Conservation (phyloP, 148 eudicot genomes). For the Cornus kousa region DNA sequence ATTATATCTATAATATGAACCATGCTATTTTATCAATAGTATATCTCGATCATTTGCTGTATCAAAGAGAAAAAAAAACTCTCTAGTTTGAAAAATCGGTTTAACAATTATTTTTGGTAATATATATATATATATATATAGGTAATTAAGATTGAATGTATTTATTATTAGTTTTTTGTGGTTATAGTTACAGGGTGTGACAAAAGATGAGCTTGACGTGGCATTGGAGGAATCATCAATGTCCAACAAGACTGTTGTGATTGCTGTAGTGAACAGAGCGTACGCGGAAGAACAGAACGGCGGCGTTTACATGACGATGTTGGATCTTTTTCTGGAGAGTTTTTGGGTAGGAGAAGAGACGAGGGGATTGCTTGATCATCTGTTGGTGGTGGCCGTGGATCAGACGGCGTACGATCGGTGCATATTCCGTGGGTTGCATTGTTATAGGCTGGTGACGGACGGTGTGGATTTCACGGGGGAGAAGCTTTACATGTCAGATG, state of each 20-base stretch:
- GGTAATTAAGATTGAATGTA: too few species aligned
- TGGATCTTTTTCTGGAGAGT: slow-evolving; percentile 71
- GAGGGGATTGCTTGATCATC: slow-evolving; percentile 39
- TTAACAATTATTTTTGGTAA: too few species aligned
- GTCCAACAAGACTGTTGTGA: slow-evolving; percentile 58
- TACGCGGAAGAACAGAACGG: slow-evolving; percentile 31
- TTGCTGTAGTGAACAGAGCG: slow-evolving; percentile 60
- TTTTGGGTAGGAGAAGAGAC: slow-evolving; percentile 78
- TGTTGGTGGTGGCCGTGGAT: slow-evolving; percentile 69
- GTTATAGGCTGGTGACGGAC: slow-evolving; percentile 47
- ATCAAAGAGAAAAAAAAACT: too few species aligned
- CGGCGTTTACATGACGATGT: slow-evolving; percentile 40
- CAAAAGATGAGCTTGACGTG: slow-evolving; percentile 43
- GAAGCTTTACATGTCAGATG: slow-evolving; percentile 64
- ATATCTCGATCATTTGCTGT: too few species aligned
- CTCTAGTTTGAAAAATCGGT: too few species aligned
- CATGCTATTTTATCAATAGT: too few species aligned
- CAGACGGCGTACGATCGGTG: slow-evolving; percentile 70
- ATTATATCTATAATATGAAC: not conserved
- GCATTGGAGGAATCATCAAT: slow-evolving; percentile 42
- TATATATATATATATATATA: not conserved
- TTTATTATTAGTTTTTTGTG: too few species aligned
- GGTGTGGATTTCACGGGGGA: slow-evolving; percentile 23
- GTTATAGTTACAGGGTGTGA: not conserved
- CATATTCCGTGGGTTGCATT: slow-evolving; percentile 47